Conservation (phyloP, 1,284 basidiomycete species). For the Rhodotorula sp. region DNA sequence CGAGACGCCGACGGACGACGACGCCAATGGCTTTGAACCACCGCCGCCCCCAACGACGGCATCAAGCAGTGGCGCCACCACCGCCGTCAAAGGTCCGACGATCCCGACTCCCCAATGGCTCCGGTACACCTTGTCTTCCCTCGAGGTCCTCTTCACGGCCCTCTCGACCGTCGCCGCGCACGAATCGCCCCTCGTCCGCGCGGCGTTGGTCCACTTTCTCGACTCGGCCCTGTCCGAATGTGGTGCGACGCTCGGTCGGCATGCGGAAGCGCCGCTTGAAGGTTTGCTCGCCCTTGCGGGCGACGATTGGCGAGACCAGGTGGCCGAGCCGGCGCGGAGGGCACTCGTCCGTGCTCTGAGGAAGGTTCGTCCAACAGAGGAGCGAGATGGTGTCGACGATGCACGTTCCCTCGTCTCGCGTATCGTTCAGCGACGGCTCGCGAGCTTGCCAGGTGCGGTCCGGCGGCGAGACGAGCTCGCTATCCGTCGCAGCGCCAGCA, state of each 20-base stretch:
- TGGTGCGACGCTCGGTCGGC: constrained; percentile 58
- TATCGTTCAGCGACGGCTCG: constrained; percentile 59
- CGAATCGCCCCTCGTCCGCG: constrained; percentile 62
- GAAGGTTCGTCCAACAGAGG: constrained; percentile 45
- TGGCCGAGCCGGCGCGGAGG: constrained; percentile 57
- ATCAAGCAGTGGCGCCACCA: background rate
- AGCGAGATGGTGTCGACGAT: constrained; percentile 20
- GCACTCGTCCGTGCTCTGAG: constrained; percentile 49
- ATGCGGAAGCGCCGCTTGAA: constrained; percentile 55
- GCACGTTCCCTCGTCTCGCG: constrained; percentile 22
- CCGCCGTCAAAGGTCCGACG: constrained; percentile 12
- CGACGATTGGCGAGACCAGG: constrained; percentile 56
- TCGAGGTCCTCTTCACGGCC: constrained; percentile 47
- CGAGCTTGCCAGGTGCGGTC: constrained; percentile 71
- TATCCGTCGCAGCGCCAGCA: constrained; percentile 63
- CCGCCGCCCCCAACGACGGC: background rate
- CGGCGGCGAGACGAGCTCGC: constrained; percentile 66
- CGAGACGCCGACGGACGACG: background rate
- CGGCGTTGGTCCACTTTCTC: constrained; percentile 60
- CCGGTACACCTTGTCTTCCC: constrained; percentile 47
- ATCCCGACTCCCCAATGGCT: constrained; percentile 49
- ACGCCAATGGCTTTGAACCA: background rate
- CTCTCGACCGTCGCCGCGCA: constrained; percentile 53
- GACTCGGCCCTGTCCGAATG: constrained; percentile 58
- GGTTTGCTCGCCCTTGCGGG: constrained; percentile 64